Percentiles rank a stretch among this genome's conserved stretches.
These are phyloP conservation scores for Cokeromyces recurvatus DNA, from an alignment of 371 early-diverging fungal species.

Conservation along the genomic window DNA sequence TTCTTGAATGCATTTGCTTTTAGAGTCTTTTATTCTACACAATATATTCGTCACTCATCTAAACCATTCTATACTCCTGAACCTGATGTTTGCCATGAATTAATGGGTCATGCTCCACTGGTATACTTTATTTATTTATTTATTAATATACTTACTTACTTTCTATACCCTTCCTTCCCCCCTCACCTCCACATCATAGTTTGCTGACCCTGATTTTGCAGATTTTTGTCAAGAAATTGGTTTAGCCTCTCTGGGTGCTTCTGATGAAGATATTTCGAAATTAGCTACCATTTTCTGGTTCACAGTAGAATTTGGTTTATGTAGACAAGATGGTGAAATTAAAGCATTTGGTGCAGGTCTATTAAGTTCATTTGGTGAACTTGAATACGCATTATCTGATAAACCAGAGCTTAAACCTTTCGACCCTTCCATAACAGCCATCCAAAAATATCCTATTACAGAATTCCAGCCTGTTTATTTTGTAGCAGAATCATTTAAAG, in stretches of 20 bases:
- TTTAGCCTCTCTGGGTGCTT: conserved; percentile 89
- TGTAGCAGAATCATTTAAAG: conserved; percentile 92
- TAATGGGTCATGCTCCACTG: conserved; percentile 76
- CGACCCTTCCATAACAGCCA: conserved; percentile 78
- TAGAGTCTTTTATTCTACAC: conserved; percentile 95
- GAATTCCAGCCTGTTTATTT: conserved; percentile 95
- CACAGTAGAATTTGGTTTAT: conserved; percentile 94
- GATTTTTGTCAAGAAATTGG: conserved; percentile 96
- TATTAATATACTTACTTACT: background rate
- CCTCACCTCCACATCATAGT: conserved; percentile 27
- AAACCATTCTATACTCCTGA: conserved; percentile 93
- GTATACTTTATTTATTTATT: conserved; percentile 15
- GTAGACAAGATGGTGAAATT: conserved; percentile 75
- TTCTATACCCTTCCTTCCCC: background rate
- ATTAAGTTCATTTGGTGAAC: conserved; percentile 94
- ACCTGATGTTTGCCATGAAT: conserved; percentile 88
- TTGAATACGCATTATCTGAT: conserved; percentile 82
- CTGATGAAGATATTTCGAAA: conserved; percentile 88
- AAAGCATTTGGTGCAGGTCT: conserved; percentile 95
- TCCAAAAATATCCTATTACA: conserved; percentile 88
- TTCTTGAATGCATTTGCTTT: conserved; percentile 97
- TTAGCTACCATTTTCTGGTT: conserved; percentile 94
- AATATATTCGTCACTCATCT: conserved; percentile 94
- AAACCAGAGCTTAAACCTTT: conserved; percentile 81
- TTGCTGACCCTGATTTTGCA: conserved; percentile 96